Base-by-base conservation (phyloP, 2,329 filamentous ascomycete species). In the Fusarium solani-melongenae region DNA sequence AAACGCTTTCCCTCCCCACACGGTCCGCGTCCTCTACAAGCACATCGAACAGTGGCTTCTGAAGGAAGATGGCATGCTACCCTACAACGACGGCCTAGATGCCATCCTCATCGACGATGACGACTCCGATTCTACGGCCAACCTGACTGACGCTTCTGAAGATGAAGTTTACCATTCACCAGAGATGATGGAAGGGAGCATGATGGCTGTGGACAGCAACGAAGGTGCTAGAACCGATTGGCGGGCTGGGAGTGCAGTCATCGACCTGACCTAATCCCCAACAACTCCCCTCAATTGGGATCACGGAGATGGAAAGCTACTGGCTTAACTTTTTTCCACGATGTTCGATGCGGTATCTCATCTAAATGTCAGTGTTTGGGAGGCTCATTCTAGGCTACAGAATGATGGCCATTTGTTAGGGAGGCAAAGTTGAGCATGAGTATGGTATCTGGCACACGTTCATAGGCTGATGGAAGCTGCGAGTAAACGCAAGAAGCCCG, bases 1-100 rank as follows among this genome's bases (percentile, higher is more conserved):
- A 0, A 96, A 96, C 76, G 94, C 93, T 0, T 94, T 96, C 17
- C 92, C 94, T 0, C 90, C 93, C 0, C 83, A 83, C 31, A 86
- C 88, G 0, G 89, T 89, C 4, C 81, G 82, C 29, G 81, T 86
- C 0, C 76, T 90, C 0, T 89, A 87, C 69, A 77, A 79, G n/a
- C 86, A 89, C 57, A 75, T 90, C 10, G 80, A 84, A 20, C 70
- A 79, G 9, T 88, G 84, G 82, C 77, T 90, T 1, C 78, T 88
- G 15, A 70, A 78, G 2, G 77, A 83, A 22, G 88, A 90, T 62
- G 78, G 81, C 0, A 76, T 86, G 20, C 51, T 36, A 17, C 71
- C 27, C 9, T 74, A 71, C n/a, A 64, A 70, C 20, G 71, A 66
- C 7, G 2, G 58, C 20, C 69, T 76, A 2, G 68, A 80, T 27